Evolutionary conservation across 306 rosid genomes (phyloP), one percentile per base, ranked within the genome.

Genomic region (Trifolium pratense): DNA sequence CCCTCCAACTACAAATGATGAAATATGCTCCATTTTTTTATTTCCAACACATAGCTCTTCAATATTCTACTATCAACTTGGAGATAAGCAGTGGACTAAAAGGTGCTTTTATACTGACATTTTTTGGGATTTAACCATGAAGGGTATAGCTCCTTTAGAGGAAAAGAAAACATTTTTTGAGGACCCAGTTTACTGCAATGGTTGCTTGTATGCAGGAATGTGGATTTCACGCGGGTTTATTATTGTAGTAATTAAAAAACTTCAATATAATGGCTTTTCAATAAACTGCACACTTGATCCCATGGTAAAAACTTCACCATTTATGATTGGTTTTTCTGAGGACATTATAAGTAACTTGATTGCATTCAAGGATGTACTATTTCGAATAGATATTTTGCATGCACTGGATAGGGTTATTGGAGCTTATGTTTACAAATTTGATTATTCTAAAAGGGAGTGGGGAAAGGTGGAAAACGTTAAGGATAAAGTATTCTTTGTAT

Each of bases 21-120:
- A 51, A 17, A 11, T 7, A 13, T 70, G 65, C n/a, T 6, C 63
- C 9, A 23, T 70, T 6, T 39, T n/a, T 11, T 53, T 70, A 55
- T 53, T 53, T 17, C 9, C 43, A 9, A 9, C 2, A 0, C 0
- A 0, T 5, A 2, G 2, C 10, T 10, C 51, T 23, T 56, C 36
- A 56, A 53, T 70, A 53, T 53, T 70, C 21, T 70, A 53, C 37
- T 52, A 11, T 6, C 75, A 70, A 70, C 39, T 70, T 36, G 75
- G 65, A 70, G 75, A 70, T 53, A 6, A 34, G 9, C 15, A 70
- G 36, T 70, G 75, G 65, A 52, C 37, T 37, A n/a, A 55, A 36
- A 52, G 20, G 16, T 45, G 45, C 3, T 55, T 36, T 10, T 2
- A 5, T 16, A 1, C 16, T 3, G 17, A 68, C 4, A 55, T 68